A percentile compares a stretch with the other conserved stretches of the same genome.
Evolutionary conservation across 2,329 filamentous ascomycete species (phyloP).

Genomic region (Curvularia lunata): DNA sequence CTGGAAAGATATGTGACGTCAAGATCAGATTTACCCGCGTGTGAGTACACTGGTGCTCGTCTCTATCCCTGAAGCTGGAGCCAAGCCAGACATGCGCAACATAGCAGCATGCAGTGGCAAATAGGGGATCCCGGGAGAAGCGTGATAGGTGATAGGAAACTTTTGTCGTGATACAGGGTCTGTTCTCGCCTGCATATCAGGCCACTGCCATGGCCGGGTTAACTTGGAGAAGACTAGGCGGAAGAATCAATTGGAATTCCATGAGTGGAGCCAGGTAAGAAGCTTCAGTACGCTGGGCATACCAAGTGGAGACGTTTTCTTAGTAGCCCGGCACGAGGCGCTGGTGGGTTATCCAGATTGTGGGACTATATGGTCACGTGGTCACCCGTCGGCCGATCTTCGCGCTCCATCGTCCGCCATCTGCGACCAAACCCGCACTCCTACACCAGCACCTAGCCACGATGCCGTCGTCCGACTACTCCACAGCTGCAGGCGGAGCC

Average conservation of each 20-base stretch:
- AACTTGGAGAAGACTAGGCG: background rate
- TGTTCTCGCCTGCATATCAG: background rate
- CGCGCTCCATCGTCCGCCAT: constrained; percentile 5
- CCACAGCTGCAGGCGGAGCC: constrained; percentile 70
- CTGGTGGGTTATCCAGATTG: background rate
- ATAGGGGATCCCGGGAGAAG: background rate
- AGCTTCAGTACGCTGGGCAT: background rate
- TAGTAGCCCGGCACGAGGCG: constrained; percentile 1
- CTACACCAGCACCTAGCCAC: constrained; percentile 11
- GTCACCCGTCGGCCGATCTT: constrained; percentile 3
- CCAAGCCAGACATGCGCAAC: background rate
- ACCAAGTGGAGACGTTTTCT: background rate
- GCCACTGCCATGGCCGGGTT: background rate
- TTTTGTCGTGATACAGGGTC: background rate
- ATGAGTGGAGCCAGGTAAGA: background rate
- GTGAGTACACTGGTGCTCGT: background rate
- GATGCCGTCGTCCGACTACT: constrained; percentile 80
- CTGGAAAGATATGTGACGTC: background rate
- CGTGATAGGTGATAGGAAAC: background rate
- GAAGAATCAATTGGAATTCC: background rate
- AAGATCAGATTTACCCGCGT: background rate
- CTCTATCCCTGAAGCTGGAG: background rate
- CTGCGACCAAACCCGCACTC: constrained; percentile 4
- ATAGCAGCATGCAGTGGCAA: background rate
- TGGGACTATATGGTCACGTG: constrained; percentile 9